Evolutionary conservation across 352 stramenopile genomes (phyloP).

Genomic region (Pythium aquatile): DNA sequence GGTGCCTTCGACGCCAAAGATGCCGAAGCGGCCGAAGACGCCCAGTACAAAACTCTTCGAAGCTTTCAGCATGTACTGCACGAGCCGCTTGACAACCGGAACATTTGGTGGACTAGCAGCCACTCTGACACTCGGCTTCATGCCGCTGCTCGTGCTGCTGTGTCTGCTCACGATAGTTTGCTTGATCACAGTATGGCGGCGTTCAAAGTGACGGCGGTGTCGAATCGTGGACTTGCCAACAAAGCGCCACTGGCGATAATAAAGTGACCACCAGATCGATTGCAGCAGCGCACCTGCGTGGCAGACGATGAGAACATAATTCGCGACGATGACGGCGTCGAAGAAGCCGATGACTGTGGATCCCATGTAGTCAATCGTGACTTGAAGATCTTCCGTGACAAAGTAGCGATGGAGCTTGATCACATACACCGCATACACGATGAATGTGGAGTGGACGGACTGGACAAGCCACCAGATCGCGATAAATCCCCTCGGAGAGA

Average conservation of each 20-base stretch:
- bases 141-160: not conserved
- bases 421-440: conserved; percentile 1
- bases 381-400: conserved; percentile 6
- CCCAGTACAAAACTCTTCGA: not conserved
- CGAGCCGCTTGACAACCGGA: not conserved
- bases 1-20: conserved; percentile 9
- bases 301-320: conserved; percentile 2
- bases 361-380: conserved; percentile 21
- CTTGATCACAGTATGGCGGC: not conserved
- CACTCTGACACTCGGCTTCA: not conserved
- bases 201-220: not conserved
- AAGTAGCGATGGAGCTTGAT: conserved; percentile 18
- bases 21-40: not conserved
- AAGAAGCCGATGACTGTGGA: conserved; percentile 10
- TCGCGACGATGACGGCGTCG: conserved; percentile 9
- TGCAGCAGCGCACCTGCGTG: not conserved
- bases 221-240: not conserved
- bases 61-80: not conserved
- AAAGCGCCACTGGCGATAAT: conserved; percentile 7
- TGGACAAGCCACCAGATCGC: conserved; percentile 12
- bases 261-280: conserved; percentile 6
- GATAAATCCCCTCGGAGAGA: conserved; percentile 13
- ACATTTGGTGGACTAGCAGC: not conserved
- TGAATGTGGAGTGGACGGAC: conserved; percentile 7
- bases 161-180: not conserved